Evolutionary conservation across 2,329 filamentous ascomycete genomes (phyloP).

Genomic region (Ceratocystis colombiana): DNA sequence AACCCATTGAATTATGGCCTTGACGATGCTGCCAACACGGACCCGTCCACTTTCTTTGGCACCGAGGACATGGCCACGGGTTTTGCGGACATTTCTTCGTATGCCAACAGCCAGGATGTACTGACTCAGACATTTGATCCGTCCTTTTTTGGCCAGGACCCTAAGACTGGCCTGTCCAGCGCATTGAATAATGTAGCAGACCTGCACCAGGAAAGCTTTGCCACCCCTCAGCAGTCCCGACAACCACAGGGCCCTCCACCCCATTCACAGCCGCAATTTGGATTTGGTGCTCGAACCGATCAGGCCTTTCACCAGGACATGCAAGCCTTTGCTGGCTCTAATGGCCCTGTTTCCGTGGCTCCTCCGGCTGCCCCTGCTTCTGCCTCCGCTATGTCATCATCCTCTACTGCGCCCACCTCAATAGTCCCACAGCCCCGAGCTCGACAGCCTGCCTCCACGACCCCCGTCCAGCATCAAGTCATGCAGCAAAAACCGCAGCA

Average conservation of each 20-base stretch:
- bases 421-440: not conserved
- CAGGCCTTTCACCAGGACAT: constrained; percentile 14
- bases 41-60: not conserved
- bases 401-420: not conserved
- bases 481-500: constrained; percentile 15
- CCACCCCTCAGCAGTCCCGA: not conserved
- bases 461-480: constrained; percentile 18
- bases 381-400: not conserved
- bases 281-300: constrained; percentile 9
- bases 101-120: not conserved
- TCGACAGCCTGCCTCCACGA: not conserved
- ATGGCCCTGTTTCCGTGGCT: not conserved
- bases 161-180: constrained; percentile 13
- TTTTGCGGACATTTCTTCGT: constrained; percentile 6
- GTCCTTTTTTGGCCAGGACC: constrained; percentile 18
- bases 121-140: constrained; percentile 18
- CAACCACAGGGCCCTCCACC: too few species aligned
- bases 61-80: not conserved
- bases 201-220: constrained; percentile 19
- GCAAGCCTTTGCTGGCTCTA: constrained; percentile 9
- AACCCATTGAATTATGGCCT: constrained; percentile 11
- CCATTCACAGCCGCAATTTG: not conserved
- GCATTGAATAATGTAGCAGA: constrained; percentile 20
- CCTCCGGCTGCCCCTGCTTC: not conserved
- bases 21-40: not conserved